phyloP scores from a whole-genome alignment of 2,329 filamentous ascomycete genomes.

The Beauveria australis region DNA sequence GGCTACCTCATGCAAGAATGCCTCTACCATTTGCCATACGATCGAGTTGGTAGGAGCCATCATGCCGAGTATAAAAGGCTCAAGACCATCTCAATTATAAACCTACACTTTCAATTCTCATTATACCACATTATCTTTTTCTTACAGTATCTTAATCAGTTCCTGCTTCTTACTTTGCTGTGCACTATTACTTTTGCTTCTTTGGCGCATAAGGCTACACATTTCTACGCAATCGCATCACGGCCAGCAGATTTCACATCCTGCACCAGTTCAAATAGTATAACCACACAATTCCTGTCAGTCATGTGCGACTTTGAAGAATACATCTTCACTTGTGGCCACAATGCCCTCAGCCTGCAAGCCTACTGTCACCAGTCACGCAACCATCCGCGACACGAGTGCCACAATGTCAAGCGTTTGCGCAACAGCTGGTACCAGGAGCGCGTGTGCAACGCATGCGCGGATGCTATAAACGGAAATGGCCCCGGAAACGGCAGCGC shows the following conservation, averaged over 20 bases:
- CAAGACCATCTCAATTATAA: background rate
- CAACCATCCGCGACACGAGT: slow-evolving; percentile 62
- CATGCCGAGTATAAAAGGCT: background rate
- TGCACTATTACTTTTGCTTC: background rate
- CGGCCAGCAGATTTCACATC: background rate
- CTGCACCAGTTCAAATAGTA: too few relatives aligned
- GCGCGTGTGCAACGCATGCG: background rate
- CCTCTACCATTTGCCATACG: background rate
- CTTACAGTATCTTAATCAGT: background rate
- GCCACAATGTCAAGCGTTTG: slow-evolving; percentile 58
- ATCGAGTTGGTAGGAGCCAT: background rate
- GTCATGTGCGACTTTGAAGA: slow-evolving; percentile 62
- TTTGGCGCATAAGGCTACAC: background rate
- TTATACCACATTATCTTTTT: background rate
- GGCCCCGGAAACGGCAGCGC: background rate
- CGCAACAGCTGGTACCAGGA: slow-evolving; percentile 50
- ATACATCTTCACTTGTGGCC: slow-evolving; percentile 58
- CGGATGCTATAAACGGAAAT: background rate
- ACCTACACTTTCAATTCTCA: background rate
- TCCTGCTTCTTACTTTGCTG: background rate
- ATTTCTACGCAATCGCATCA: background rate
- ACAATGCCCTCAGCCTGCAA: slow-evolving; percentile 51
- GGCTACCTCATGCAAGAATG: background rate
- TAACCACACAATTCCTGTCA: background rate
- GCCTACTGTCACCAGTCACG: slow-evolving; percentile 69